Evolutionary conservation across 176 grass and related monocot genomes (phyloP), one percentile per base, ranked within the genome.

Genomic region (Chrysopogon serrulatus): DNA sequence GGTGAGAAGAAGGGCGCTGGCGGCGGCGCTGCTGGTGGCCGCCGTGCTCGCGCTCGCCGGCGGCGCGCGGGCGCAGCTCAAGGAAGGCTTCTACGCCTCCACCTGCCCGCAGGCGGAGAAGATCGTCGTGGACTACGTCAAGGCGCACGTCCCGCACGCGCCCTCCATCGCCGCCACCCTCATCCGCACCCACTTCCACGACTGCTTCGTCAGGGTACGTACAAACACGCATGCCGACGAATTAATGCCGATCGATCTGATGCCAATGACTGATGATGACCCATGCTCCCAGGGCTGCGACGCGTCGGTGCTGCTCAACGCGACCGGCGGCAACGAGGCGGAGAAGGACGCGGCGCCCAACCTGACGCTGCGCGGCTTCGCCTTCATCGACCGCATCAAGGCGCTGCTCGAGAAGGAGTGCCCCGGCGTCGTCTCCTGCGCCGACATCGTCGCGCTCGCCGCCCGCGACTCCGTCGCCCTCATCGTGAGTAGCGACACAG

Each of bases 171-270:
- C 96, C 73, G 81, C 96, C 80, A 80, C 96, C 64, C 87, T 98
- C 30, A 70, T 98, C 80, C 86, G 96, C 76, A 93, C 92, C 78
- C 91, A 98, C 82, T 98, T 98, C 95, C 95, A 98, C 88, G 95
- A 98, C 74, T 98, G 95, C 77, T 98, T 98, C 73, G 95, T 98
- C 72, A 90, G 92, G 87, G 92, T 95, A 88, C 8, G 81, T 45
- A n/a, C n/a, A n/a, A n/a, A n/a, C n/a, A n/a, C n/a, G n/a, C n/a
- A n/a, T n/a, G n/a, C n/a, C n/a, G 48, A 51, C 48, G 48, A 17
- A 51, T n/a, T n/a, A n/a, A n/a, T 47, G 15, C 44, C 14, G 43
- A n/a, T n/a, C n/a, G n/a, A n/a, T n/a, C n/a, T n/a, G n/a, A 51
- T 51, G 47, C 48, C 48, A 2, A 9, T 23, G 49, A 53, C 49